A percentile compares a stretch with the other conserved stretches of the same genome.
Evolutionary conservation across 306 rosid genomes (phyloP).

Genomic region (Leucaena leucocephala): DNA sequence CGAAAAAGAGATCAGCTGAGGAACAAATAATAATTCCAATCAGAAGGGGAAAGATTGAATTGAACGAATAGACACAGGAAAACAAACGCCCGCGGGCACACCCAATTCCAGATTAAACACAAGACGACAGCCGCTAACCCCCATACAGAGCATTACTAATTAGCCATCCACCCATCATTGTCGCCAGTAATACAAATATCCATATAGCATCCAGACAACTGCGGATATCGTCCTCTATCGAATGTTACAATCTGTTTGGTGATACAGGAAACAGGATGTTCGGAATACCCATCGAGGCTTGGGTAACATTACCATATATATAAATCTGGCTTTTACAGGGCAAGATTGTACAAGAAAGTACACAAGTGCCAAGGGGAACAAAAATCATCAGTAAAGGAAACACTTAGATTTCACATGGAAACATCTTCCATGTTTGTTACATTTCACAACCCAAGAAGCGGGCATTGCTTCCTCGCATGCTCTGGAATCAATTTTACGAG

Average conservation of each 20-base stretch:
- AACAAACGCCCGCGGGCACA: neutral
- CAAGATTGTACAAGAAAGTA: conserved; percentile 43
- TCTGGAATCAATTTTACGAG: conserved; percentile 81
- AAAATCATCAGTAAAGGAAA: conserved; percentile 36
- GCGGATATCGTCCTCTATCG: conserved; percentile 43
- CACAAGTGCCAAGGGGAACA: conserved; percentile 31
- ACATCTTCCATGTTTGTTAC: conserved; percentile 34
- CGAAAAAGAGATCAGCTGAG: neutral
- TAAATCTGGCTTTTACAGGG: conserved; percentile 58
- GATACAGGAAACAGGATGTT: conserved; percentile 41
- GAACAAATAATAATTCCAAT: neutral
- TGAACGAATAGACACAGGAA: neutral
- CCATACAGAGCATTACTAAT: conserved; percentile 6
- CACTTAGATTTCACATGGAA: conserved; percentile 34
- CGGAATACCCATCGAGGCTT: conserved; percentile 43
- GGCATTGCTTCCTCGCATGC: conserved; percentile 82
- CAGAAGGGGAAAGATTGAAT: neutral
- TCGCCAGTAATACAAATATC: conserved; percentile 22
- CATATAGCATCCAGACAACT: conserved; percentile 35
- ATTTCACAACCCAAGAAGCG: conserved; percentile 63
- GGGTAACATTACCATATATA: conserved; percentile 50
- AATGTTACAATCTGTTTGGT: conserved; percentile 44
- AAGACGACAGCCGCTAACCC: neutral
- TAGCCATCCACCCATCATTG: conserved; percentile 5
- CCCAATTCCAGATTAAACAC: neutral